Conservation (phyloP, 352 stramenopile genomes). For the Phytopythium sindhum region DNA sequence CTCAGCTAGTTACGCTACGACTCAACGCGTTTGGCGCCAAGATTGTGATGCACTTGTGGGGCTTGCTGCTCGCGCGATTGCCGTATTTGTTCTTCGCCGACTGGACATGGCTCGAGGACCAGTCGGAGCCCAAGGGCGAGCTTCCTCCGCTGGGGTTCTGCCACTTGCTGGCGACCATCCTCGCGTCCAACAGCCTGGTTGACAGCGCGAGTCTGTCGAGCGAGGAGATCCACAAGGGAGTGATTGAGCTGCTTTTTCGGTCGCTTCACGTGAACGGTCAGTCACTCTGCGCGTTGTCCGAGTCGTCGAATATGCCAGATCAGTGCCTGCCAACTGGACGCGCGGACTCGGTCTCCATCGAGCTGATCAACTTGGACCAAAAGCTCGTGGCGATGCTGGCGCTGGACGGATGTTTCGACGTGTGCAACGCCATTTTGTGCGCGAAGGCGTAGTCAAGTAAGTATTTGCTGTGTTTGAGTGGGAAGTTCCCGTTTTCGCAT, state of each 20-base stretch:
- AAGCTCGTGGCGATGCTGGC: conserved; percentile 10
- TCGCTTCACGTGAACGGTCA: conserved; percentile 19
- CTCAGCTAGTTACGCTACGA: conserved; percentile 30
- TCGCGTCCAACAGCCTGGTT: conserved; percentile 41
- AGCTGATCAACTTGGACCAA: conserved; percentile 11
- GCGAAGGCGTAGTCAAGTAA: not conserved
- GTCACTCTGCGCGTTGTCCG: conserved; percentile 1
- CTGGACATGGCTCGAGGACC: conserved; percentile 67
- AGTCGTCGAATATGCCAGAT: not conserved
- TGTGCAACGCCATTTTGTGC: not conserved
- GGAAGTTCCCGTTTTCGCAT: not conserved
- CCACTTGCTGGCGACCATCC: conserved; percentile 43
- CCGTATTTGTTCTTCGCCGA: conserved; percentile 57
- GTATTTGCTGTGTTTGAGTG: not conserved
- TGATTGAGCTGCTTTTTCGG: conserved; percentile 20
- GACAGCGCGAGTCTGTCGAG: conserved; percentile 25
- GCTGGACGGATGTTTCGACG: conserved; percentile 21
- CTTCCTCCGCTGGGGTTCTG: conserved; percentile 45
- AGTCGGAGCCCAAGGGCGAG: conserved; percentile 25
- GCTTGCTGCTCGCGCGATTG: conserved; percentile 39
- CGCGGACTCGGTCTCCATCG: conserved; percentile 9
- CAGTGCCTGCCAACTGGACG: not conserved
- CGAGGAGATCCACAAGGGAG: conserved; percentile 20
- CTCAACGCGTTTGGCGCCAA: conserved; percentile 44
- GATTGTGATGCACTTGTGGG: conserved; percentile 42